Base-by-base conservation (phyloP, 2,329 filamentous ascomycete genomes). In the Neonectria faginata region DNA sequence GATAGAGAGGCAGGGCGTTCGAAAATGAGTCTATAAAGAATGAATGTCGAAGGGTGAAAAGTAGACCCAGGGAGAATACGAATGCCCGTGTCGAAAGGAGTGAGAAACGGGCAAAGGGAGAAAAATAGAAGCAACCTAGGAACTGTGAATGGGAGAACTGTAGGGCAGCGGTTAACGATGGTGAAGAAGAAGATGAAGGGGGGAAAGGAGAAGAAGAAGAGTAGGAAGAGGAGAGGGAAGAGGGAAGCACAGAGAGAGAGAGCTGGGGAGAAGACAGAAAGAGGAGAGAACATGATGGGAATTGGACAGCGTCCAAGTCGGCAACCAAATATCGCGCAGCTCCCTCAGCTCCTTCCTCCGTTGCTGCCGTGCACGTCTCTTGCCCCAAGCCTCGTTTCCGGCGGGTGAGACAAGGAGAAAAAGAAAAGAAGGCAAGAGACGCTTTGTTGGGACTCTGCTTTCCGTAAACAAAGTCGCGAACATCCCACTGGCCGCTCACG, bases 41-140 rank as follows among this genome's bases (percentile, higher is more conserved):
- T 41, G 51, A 54, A 48, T 41, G 52, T 18, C 20, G 31, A 41
- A 53, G 36, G 36, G 25, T 39, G 20, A 31, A 8, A 14, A 12
- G 10, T 8, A 52, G 29, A 59, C 25, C 20, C 44, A 18, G 33
- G 22, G 45, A 31, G n/a, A 20, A 51, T 50, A 16, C 55, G 10
- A 20, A 36, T 50, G 14, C 55, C 60, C 33, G 36, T 57, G 52
- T 47, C 53, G 44, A 47, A 72, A 68, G 60, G 67, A 71, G 54
- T 56, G 64, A 61, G 42, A 39, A 39, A 57, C 42, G 53, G 57
- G 20, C 22, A 65, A 44, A 39, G 57, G 57, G 57, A 66, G 41
- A 53, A 14, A 33, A 31, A 20, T 58, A 60, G 18, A 63, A 57
- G 31, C 39, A 36, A 61, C 62, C 25, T 53, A 70, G 36, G 50